phyloP scores from a whole-genome alignment of 2,329 filamentous ascomycete species.

The Penicillium sp. region DNA sequence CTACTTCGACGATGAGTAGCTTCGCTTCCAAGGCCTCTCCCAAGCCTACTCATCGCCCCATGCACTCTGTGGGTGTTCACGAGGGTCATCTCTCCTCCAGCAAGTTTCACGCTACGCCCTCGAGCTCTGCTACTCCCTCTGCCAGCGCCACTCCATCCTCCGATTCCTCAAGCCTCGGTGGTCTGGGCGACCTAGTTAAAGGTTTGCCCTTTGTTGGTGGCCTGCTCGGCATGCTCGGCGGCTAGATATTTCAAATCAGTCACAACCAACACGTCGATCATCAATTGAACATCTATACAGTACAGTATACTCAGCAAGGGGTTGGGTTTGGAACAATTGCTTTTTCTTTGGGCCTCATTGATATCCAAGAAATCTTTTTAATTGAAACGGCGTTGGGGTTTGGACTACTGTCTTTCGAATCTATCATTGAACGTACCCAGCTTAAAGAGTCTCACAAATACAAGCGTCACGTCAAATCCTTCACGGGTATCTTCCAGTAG shows the following conservation, averaged over 20 bases:
- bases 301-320: slow-evolving; percentile 8
- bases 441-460: slow-evolving; percentile 7
- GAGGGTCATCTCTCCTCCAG: slow-evolving; percentile 5
- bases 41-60: neutral
- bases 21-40: neutral
- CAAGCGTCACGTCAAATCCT: neutral
- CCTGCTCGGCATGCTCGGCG: slow-evolving; percentile 3
- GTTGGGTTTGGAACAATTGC: slow-evolving; percentile 2
- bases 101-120: neutral
- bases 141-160: slow-evolving; percentile 4
- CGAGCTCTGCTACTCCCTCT: slow-evolving; percentile 11
- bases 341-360: slow-evolving; percentile 8
- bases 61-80: slow-evolving; percentile 1
- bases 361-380: slow-evolving; percentile 18
- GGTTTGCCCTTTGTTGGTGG: neutral
- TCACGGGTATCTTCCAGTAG: slow-evolving; percentile 36
- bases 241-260: neutral
- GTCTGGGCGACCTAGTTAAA: neutral
- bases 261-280: neutral
- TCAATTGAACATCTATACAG: slow-evolving; percentile 4
- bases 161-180: neutral
- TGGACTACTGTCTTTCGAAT: neutral
- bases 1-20: neutral
- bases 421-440: slow-evolving; percentile 1
- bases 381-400: slow-evolving; percentile 6